These are phyloP conservation scores for Buxus sempervirens DNA, from an alignment of 164 flowering plant genomes.

Conservation along the genomic window DNA sequence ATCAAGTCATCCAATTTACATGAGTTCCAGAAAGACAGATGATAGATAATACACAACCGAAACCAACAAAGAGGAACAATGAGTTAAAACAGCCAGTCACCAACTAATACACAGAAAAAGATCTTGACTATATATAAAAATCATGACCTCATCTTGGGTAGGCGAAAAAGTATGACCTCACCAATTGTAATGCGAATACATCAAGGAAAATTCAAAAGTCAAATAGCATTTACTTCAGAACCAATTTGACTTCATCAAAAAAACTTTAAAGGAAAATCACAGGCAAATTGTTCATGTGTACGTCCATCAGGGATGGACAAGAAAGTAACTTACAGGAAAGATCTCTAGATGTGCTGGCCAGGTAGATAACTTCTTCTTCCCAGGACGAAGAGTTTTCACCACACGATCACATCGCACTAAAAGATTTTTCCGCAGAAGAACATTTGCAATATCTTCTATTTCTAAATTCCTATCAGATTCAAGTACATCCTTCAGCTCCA, in stretches of 20 bases:
- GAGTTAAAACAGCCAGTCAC: background rate
- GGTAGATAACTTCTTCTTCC: constrained; percentile 91
- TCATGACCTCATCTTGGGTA: too few relatives aligned
- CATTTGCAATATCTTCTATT: constrained; percentile 71
- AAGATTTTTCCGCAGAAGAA: constrained; percentile 66
- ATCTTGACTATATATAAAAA: background rate
- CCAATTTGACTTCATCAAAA: background rate
- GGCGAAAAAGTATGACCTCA: too few relatives aligned
- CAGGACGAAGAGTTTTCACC: constrained; percentile 91
- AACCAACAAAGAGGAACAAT: constrained; percentile 1
- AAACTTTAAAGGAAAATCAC: background rate
- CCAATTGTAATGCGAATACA: too few relatives aligned
- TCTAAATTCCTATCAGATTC: constrained; percentile 68
- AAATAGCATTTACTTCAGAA: background rate
- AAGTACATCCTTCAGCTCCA: constrained; percentile 70
- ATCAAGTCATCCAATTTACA: background rate
- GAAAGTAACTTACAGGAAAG: constrained; percentile 53
- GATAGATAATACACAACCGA: background rate
- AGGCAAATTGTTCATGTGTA: background rate
- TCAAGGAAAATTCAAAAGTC: too few relatives aligned
- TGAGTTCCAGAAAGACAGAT: background rate
- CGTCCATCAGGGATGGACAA: background rate
- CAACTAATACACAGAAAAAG: background rate
- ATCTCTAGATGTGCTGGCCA: constrained; percentile 99
- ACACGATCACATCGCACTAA: constrained; percentile 94